phyloP scores from a whole-genome alignment of 495 filamentous ascomycete species.

The Talaromyces liani region DNA sequence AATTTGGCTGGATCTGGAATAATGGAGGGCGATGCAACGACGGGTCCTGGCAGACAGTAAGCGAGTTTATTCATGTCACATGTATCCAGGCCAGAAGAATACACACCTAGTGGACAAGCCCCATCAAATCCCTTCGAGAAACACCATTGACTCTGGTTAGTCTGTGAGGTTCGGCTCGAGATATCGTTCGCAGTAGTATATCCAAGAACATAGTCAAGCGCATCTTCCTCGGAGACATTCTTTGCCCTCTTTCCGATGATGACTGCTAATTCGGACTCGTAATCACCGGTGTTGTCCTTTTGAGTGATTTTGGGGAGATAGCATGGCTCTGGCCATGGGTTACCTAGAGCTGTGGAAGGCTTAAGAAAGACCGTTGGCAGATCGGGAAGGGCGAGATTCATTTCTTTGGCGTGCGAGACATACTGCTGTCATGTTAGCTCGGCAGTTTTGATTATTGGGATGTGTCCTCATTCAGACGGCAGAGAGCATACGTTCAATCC shows the following conservation, averaged over 20 bases:
- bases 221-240: slow-evolving; percentile 61
- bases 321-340: slow-evolving; percentile 61
- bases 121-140: slow-evolving; percentile 81
- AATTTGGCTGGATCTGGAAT: slow-evolving; percentile 59
- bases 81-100: neutral
- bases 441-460: neutral
- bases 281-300: slow-evolving; percentile 55
- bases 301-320: slow-evolving; percentile 55
- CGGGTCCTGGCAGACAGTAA: slow-evolving; percentile 31
- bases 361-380: slow-evolving; percentile 79
- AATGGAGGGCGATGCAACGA: slow-evolving; percentile 44
- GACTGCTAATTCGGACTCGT: slow-evolving; percentile 75
- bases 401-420: slow-evolving; percentile 67
- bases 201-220: slow-evolving; percentile 69
- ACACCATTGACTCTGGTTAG: slow-evolving; percentile 73
- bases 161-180: slow-evolving; percentile 71
- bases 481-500: slow-evolving; percentile 54
- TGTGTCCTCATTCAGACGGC: neutral
- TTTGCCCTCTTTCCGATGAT: slow-evolving; percentile 64
- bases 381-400: slow-evolving; percentile 61
- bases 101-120: slow-evolving; percentile 62
- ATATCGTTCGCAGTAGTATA: slow-evolving; percentile 79
- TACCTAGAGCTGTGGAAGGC: slow-evolving; percentile 59
- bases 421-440: slow-evolving; percentile 37
- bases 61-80: neutral